Percentiles rank a stretch among this genome's conserved stretches.
phyloP scores from a whole-genome alignment of 176 grass and related monocot species.

The Tillandsia fasciculata region DNA sequence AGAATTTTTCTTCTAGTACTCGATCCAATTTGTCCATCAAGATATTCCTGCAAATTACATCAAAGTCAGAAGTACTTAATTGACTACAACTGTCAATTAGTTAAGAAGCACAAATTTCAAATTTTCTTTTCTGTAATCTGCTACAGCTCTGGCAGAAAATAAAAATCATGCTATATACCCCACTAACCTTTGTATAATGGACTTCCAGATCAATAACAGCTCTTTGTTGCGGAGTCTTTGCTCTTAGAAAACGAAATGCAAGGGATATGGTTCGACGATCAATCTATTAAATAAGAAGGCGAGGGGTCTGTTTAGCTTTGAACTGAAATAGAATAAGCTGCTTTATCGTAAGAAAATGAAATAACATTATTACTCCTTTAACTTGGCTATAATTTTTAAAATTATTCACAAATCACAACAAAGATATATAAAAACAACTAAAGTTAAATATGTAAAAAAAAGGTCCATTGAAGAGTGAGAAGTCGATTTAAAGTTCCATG shows the following conservation, averaged over 20 bases:
- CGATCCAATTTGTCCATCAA: constrained; percentile 57
- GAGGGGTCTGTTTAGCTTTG: too few species aligned
- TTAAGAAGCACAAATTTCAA: not conserved
- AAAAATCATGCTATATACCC: not conserved
- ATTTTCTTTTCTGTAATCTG: not conserved
- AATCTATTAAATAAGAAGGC: constrained; percentile 26
- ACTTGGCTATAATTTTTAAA: too few species aligned
- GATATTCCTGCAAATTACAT: constrained; percentile 44
- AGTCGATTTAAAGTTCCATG: too few species aligned
- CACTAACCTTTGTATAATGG: constrained; percentile 62
- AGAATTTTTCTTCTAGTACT: constrained; percentile 53
- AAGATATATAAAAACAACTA: too few species aligned
- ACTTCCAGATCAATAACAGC: constrained; percentile 66
- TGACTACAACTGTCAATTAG: not conserved
- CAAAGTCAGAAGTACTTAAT: constrained; percentile 7
- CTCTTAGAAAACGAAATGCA: constrained; percentile 51
- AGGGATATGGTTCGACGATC: constrained; percentile 54
- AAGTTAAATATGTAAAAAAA: too few species aligned
- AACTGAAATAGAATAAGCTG: not conserved
- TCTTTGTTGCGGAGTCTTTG: constrained; percentile 66
- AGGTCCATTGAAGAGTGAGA: too few species aligned
- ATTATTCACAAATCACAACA: too few species aligned
- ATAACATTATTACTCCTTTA: too few species aligned
- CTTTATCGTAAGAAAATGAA: not conserved
- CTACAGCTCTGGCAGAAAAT: not conserved